Base-by-base conservation (phyloP, 441 rosid species). In the Croton setiger region DNA sequence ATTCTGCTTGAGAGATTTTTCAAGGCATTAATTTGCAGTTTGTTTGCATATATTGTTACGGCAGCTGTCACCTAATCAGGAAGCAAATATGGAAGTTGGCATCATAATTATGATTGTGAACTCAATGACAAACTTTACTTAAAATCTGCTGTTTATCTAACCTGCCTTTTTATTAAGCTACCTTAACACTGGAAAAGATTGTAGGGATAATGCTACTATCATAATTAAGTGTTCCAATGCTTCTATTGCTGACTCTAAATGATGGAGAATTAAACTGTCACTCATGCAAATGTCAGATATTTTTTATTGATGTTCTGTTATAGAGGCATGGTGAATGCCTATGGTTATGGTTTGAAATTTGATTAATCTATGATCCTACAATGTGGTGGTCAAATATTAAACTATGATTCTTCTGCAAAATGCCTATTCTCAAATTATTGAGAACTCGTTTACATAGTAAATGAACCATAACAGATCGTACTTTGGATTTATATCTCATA, bases 1-100 rank as follows among this genome's bases (percentile, higher is more conserved):
- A 0, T 72, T 12, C 27, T 54, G 54, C 36, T 51, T 57, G 37
- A 13, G 53, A 53, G n/a, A 51, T 76, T 72, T 61, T 21, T 48
- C 60, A 45, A 39, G 21, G 2, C 68, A 49, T 36, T 7, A 61
- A 14, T 41, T 39, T 23, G 13, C 27, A 11, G n/a, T 68, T 55
- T 20, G 20, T 23, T 27, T 37, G 48, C 66, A 13, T 55, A 7
- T 18, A 39, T 47, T 8, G 11, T 47, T 35, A 56, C 15, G 37
- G 51, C 12, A 35, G 5, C 31, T 66, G 33, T n/a, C 18, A 23
- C 17, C 13, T 66, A 21, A 35, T 15, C 37, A 56, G 15, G 17
- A 9, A 27, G 27, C 15, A 63, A 45, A 33, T 20, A 0, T 18
- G 20, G 43, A 55, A 23, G 44, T 66, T 66, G 6, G n/a, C 27